Percentiles rank a stretch among this genome's conserved stretches.
phyloP scores from a whole-genome alignment of 805 yeast species.

The Candida hungchunana region DNA sequence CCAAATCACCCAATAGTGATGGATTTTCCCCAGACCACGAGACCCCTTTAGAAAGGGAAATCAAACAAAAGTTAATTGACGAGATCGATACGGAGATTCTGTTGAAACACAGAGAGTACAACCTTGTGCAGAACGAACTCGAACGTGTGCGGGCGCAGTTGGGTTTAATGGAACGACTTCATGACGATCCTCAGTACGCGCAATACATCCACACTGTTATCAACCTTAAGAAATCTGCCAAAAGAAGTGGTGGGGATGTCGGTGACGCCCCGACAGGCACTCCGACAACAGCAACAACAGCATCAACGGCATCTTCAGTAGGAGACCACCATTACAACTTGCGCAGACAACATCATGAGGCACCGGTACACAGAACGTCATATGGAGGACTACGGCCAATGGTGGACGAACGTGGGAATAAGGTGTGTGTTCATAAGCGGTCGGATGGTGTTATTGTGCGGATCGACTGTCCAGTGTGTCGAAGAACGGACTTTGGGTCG shows the following conservation, averaged over 20 bases:
- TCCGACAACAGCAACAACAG: neutral
- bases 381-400: constrained; percentile 46
- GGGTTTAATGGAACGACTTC: constrained; percentile 43
- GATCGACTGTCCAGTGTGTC: constrained; percentile 65
- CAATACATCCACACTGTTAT: constrained; percentile 39
- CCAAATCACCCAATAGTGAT: constrained; percentile 39
- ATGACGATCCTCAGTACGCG: constrained; percentile 30
- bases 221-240: constrained; percentile 25
- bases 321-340: constrained; percentile 6
- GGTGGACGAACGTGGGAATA: constrained; percentile 33
- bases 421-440: constrained; percentile 54
- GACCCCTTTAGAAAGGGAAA: constrained; percentile 16
- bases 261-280: neutral
- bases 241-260: too few relatives aligned
- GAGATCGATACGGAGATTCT: constrained; percentile 58
- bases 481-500: constrained; percentile 63
- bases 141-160: constrained; percentile 56
- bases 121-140: constrained; percentile 47
- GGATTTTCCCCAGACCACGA: constrained; percentile 25
- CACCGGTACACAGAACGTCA: constrained; percentile 34
- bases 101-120: constrained; percentile 53
- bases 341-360: constrained; percentile 21
- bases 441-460: constrained; percentile 69
- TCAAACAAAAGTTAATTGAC: constrained; percentile 33
- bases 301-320: neutral